Evolutionary conservation across 2,329 filamentous ascomycete genomes (phyloP), one percentile per base, ranked within the genome.

Genomic region (Talaromyces pinophilus): DNA sequence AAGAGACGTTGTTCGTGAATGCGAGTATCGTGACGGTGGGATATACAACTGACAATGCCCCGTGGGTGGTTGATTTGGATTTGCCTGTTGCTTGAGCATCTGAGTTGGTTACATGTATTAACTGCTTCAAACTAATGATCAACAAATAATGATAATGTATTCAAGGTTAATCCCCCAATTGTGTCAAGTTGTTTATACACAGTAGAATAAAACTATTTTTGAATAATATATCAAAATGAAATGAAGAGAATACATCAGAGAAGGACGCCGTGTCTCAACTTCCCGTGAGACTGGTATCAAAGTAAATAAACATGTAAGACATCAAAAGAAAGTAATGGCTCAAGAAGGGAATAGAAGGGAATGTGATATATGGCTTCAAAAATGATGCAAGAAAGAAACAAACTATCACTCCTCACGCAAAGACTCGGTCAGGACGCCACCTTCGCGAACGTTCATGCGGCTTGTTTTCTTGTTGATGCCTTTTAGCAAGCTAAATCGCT

Each of bases 401-500:
- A 44, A 61, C 13, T 54, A 62, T 44, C 69, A 81, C 71, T 81
- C 79, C 70, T 80, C 79, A 44, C 69, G 74, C 44, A 80, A 66
- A 19, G 71, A 67, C 52, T 72, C 71, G 17, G 73, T 73, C 55
- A 73, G 70, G 13, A 68, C 46, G 35, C 55, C 59, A 55, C 68
- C 68, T n/a, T 76, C 73, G 67, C 74, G 72, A 42, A 79, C 82
- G 74, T 81, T 84, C 67, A 73, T 80, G 76, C 87, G 89, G 74
- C 85, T 87, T 55, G 81, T 82, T 80, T 91, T 92, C 76, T 88
- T 89, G 35, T 90, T 89, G 61, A 93, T 83, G 8, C 76, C 76
- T 76, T 90, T 91, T 73, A 96, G 82, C 72, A 93, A 82, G 76
- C 91, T 95, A 70, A 96, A 83, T 73, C 92, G 82, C 81, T 92